Base-by-base conservation (phyloP, 2,329 filamentous ascomycete species). In the Fusarium nisikadoi region DNA sequence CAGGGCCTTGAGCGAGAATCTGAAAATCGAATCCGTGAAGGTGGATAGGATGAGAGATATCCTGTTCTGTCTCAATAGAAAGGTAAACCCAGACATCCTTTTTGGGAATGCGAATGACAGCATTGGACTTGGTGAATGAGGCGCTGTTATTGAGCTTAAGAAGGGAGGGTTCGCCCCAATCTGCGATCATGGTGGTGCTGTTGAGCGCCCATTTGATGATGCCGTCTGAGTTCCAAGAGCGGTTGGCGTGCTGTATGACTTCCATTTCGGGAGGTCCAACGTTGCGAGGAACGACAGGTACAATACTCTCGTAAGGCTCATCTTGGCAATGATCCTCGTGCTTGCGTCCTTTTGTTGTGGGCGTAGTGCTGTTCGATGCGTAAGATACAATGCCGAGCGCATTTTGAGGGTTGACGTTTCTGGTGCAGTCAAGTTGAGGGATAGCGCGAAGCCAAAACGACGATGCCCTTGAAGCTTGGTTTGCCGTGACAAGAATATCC, bases 381-480 rank as follows among this genome's bases (percentile, higher is more conserved):
- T 86, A 86, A 42, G 79, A 81, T 8, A 89, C 75, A 57, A 89
- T 86, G 6, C 86, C 87, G 38, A 78, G 82, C 65, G 87, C 85
- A 65, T 86, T 83, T 50, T 82, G 78, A 2, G 79, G 65, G 52
- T 79, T 83, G 38, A 75, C 76, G 36, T 84, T 86, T 13, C 77
- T 73, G 3, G 80, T 82, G 74, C 86, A 88, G 10, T 79, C 78
- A 1, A 71, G 61, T 68, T 86, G 82, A 5, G 84, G 84, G 10
- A 83, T 82, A 19, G 84, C 81, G 4, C 87, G 82, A 59, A 89
- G 80, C 85, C 86, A 88, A 75, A 86, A 88, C 74, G 82, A 79
- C 58, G 78, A 62, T n/a, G 74, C 70, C 3, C 70, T 65, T 47
- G 81, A 80, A 33, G 57, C 71, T 33, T 76, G 74, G 62, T 85